Conservation (phyloP, 179 eudicot species). For the Camellia oleifera region DNA sequence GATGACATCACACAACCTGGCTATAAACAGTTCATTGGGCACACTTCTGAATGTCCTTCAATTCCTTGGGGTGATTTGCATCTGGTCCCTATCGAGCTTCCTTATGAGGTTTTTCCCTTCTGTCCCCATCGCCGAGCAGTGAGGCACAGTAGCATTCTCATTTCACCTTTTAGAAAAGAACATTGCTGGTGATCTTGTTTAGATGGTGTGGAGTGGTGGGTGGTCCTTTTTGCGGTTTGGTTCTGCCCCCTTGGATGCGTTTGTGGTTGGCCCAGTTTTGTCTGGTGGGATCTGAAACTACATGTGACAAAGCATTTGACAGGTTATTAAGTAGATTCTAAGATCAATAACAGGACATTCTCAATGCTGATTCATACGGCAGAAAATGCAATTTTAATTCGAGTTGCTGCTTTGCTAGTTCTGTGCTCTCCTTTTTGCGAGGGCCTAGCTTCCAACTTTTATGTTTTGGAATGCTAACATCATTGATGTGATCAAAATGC, state of each 20-base stretch:
- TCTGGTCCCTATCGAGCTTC: constrained; percentile 94
- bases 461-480: background rate
- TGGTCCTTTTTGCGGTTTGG: background rate
- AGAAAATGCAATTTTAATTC: background rate
- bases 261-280: constrained; percentile 3
- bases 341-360: background rate
- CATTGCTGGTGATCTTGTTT: background rate
- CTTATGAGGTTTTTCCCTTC: constrained; percentile 73
- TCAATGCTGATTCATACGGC: background rate
- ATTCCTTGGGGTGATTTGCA: constrained; percentile 79
- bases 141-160: constrained; percentile 2
- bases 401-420: background rate
- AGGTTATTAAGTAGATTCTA: background rate
- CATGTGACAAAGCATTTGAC: background rate
- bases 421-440: background rate
- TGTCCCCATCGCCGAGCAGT: constrained; percentile 31
- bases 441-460: background rate
- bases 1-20: constrained; percentile 85
- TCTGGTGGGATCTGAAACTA: background rate
- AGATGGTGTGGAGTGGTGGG: background rate
- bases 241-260: background rate
- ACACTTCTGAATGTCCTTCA: constrained; percentile 84
- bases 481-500: background rate
- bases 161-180: background rate
- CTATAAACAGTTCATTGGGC: constrained; percentile 78